A percentile compares a stretch with the other conserved stretches of the same genome.
These are phyloP conservation scores for Candida sojae DNA, from an alignment of 1,139 yeast genomes.

Conservation along the genomic window DNA sequence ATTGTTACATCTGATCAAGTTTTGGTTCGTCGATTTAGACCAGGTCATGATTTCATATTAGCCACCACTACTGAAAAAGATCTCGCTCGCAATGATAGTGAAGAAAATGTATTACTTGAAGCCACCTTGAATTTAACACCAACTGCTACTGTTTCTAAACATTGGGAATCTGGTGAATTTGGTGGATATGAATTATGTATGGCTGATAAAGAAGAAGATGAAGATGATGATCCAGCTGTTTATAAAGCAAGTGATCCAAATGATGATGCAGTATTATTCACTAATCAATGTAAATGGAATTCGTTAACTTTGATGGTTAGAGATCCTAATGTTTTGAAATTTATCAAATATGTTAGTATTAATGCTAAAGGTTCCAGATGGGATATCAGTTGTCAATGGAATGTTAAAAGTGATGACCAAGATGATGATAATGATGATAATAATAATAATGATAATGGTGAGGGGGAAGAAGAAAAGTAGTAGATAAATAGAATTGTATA, in stretches of 20 bases:
- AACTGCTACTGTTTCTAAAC: slow-evolving; percentile 49
- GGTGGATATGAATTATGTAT: slow-evolving; percentile 96
- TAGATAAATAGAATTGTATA: not conserved
- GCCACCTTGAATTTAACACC: slow-evolving; percentile 83
- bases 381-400: slow-evolving; percentile 87
- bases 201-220: slow-evolving; percentile 55
- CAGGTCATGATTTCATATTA: slow-evolving; percentile 89
- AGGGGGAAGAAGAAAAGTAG: slow-evolving; percentile 8
- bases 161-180: slow-evolving; percentile 83
- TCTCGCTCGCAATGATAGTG: slow-evolving; percentile 33
- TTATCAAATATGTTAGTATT: slow-evolving; percentile 87
- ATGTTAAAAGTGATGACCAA: slow-evolving; percentile 44
- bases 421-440: slow-evolving; percentile 21
- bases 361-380: slow-evolving; percentile 91
- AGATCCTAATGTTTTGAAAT: slow-evolving; percentile 82
- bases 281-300: slow-evolving; percentile 86
- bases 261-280: slow-evolving; percentile 80
- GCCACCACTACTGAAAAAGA: slow-evolving; percentile 73
- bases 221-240: slow-evolving; percentile 59
- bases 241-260: slow-evolving; percentile 55
- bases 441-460: no score
- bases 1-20: slow-evolving; percentile 67
- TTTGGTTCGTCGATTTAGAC: slow-evolving; percentile 83
- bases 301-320: slow-evolving; percentile 74
- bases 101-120: slow-evolving; percentile 55